phyloP scores from a whole-genome alignment of 2,329 filamentous ascomycete species.

The Fusarium ramigenum region DNA sequence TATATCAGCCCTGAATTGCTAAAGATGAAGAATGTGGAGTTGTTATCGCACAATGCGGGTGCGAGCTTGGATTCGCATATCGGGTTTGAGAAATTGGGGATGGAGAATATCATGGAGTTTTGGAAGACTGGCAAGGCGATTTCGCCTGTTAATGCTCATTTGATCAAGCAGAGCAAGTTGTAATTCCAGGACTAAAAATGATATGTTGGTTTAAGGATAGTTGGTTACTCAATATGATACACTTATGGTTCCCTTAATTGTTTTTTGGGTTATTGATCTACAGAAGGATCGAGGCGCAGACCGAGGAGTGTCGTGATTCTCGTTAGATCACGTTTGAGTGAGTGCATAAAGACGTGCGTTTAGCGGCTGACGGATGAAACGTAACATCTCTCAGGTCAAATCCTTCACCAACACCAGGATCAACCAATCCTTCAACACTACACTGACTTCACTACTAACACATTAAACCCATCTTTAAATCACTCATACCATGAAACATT shows the following conservation, averaged over 20 bases:
- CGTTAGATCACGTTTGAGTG: neutral
- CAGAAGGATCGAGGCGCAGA: constrained; percentile 1
- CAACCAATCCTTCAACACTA: neutral
- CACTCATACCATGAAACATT: neutral
- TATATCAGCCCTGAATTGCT: constrained; percentile 40
- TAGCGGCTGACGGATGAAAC: constrained; percentile 19
- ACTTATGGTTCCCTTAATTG: too few relatives aligned
- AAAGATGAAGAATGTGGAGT: constrained; percentile 42
- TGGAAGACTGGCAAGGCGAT: constrained; percentile 36
- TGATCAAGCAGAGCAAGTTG: constrained; percentile 41
- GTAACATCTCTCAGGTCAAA: neutral
- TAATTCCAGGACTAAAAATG: neutral
- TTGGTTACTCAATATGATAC: neutral
- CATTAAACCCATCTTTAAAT: rapidly evolving
- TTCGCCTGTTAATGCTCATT: constrained; percentile 39
- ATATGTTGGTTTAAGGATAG: neutral
- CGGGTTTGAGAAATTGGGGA: constrained; percentile 39
- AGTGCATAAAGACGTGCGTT: constrained; percentile 20
- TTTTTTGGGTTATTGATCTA: neutral
- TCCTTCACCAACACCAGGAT: constrained; percentile 7
- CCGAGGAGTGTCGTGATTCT: neutral
- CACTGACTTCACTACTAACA: neutral
- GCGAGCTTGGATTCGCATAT: constrained; percentile 41
- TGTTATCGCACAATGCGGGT: constrained; percentile 40
- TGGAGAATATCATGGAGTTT: constrained; percentile 41